Evolutionary conservation across 2,329 filamentous ascomycete genomes (phyloP), one percentile per base, ranked within the genome.

Genomic region (Venturia oleaginea): DNA sequence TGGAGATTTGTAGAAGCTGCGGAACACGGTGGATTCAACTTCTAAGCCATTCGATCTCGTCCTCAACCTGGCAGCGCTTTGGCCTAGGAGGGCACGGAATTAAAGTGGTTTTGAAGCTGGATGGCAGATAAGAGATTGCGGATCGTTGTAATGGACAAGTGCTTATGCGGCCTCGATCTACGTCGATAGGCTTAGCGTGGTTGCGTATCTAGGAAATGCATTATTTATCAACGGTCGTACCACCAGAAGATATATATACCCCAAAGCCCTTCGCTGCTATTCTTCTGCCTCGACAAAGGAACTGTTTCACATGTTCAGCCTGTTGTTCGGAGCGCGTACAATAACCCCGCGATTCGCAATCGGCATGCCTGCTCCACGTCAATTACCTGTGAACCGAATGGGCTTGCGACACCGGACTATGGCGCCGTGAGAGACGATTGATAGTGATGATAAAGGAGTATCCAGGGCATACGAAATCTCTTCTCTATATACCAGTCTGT

Each of bases 1-100:
- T 94, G 90, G 90, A 80, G 90, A 24, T 91, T 94, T 72, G 86
- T 88, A 65, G 90, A 94, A 66, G 77, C 79, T 60, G 79, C 83
- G 61, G 79, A 81, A 67, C 80, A 86, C 69, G 80, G 80, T 54
- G 81, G 81, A 17, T 86, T 85, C 72, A 62, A 38, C 37, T 24
- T 24, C 17, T 60, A 34, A 60, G 57, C 4, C 17, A 7, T 3
- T 3, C 15, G 3, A 43, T n/a, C n/a, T n/a, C n/a, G n/a, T n/a
- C n/a, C n/a, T n/a, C n/a, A n/a, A n/a, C n/a, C n/a, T n/a, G n/a
- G n/a, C n/a, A n/a, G n/a, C n/a, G n/a, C n/a, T n/a, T n/a, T n/a
- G n/a, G n/a, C n/a, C n/a, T n/a, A n/a, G n/a, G n/a, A n/a, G n/a
- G n/a, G n/a, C n/a, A n/a, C n/a, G n/a, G n/a, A n/a, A n/a, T n/a